Conservation (phyloP, 2,329 filamentous ascomycete species). For the Microcera coccophila region DNA sequence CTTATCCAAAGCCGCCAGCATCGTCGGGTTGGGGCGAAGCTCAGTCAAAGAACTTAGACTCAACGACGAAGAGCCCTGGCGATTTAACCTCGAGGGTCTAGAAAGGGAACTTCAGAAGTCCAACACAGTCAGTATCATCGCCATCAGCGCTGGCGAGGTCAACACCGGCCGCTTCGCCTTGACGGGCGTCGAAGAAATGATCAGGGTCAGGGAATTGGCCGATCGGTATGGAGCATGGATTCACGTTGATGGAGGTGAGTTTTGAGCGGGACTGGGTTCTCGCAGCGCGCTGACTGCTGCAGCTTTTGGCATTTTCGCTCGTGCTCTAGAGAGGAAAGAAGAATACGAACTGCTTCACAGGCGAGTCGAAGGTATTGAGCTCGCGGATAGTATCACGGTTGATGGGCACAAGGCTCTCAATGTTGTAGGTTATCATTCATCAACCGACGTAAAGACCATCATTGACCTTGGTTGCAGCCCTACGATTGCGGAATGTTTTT, state of each 20-base stretch:
- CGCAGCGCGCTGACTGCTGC: constrained; percentile 4
- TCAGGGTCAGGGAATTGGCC: constrained; percentile 62
- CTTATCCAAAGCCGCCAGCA: constrained; percentile 74
- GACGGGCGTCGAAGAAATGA: constrained; percentile 57
- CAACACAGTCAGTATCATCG: constrained; percentile 67
- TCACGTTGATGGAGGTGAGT: constrained; percentile 74
- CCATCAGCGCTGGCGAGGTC: constrained; percentile 81
- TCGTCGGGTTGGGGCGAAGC: constrained; percentile 72
- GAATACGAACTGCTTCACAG: constrained; percentile 54
- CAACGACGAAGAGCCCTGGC: constrained; percentile 57
- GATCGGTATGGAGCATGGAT: constrained; percentile 77
- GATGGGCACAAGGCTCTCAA: constrained; percentile 93
- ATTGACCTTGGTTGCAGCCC: constrained; percentile 46
- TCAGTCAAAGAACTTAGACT: constrained; percentile 60
- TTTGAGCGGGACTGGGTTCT: neutral
- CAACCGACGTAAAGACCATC: neutral
- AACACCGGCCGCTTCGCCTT: constrained; percentile 79
- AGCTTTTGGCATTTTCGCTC: constrained; percentile 82
- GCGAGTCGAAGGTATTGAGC: constrained; percentile 62
- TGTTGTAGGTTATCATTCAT: constrained; percentile 52
- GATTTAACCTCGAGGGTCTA: constrained; percentile 63
- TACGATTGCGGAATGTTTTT: constrained; percentile 93
- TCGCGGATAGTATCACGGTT: constrained; percentile 82
- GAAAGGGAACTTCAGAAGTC: constrained; percentile 52
- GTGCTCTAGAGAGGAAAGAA: constrained; percentile 54